Evolutionary conservation across 2,329 filamentous ascomycete species (phyloP), one percentile per base, ranked within the genome.

Genomic region (Colletotrichum musicola): DNA sequence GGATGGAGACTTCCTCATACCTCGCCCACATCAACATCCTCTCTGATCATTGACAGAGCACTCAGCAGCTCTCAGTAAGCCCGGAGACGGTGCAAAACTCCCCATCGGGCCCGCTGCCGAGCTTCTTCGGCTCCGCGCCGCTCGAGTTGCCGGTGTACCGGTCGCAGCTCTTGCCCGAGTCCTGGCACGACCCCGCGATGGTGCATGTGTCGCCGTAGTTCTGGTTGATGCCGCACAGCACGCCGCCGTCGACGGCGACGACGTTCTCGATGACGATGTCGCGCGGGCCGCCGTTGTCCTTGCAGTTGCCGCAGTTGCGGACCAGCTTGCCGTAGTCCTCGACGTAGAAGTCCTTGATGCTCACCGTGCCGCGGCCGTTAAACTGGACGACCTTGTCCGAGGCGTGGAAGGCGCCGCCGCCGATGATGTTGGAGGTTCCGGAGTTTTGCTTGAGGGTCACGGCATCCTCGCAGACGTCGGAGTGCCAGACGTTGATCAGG

Each of bases 311-410:
- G 73, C 84, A 87, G 67, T 77, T 81, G 64, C 84, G 82, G 67
- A 82, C 83, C 10, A 86, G 76, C 72, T 86, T 86, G 54, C 84
- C 84, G 49, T 83, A 83, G 75, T 82, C 77, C 44, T 79, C 75
- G 57, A 76, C 79, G 71, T 78, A 81, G 73, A 80, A 86, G 72
- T 81, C 75, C 71, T 76, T 79, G 72, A 80, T 75, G 5, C 73
- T 72, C 14, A 81, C 72, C 0, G 78, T 81, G 13, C 81, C 81
- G 18, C 76, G 76, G 4, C 81, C 81, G 71, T 82, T 82, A 73
- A 79, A 79, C 71, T 83, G 81, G 35, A 82, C 71, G 61, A 82
- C 73, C 73, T 83, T 83, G 69, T 83, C 81, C 0, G 71, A 35
- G 25, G 75, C 77, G 54, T 77, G 72, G 68, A 77, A 68, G 42